phyloP scores from a whole-genome alignment of 768 basidiomycete genomes.

The Russula dissimulans region DNA sequence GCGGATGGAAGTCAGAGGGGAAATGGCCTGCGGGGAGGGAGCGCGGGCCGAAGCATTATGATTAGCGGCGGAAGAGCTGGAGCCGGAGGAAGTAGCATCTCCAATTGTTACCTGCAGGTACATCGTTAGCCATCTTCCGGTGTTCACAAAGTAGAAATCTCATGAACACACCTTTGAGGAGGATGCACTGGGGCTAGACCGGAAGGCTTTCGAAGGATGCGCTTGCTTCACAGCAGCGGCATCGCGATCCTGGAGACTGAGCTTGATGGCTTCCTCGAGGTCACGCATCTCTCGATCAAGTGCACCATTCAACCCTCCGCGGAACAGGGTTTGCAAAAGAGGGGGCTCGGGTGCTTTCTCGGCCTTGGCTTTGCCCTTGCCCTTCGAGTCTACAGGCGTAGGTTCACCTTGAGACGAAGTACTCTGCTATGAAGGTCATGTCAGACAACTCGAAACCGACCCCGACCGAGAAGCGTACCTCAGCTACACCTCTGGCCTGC shows the following conservation, averaged over 20 bases:
- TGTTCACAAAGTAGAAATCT: background rate
- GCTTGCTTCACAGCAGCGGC: background rate
- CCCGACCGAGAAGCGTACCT: background rate
- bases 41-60: background rate
- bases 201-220: background rate
- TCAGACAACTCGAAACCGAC: background rate
- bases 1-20: slow-evolving; percentile 8
- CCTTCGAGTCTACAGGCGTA: background rate
- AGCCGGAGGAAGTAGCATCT: background rate
- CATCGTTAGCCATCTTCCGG: background rate
- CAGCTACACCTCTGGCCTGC: background rate
- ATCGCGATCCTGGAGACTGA: slow-evolving; percentile 11
- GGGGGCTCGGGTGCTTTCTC: background rate
- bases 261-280: slow-evolving; percentile 1
- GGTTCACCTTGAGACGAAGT: background rate
- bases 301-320: background rate
- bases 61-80: background rate
- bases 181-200: background rate
- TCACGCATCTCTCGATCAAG: slow-evolving; percentile 5
- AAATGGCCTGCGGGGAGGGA: background rate
- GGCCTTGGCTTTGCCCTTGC: background rate
- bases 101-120: background rate
- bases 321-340: background rate
- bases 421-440: background rate
- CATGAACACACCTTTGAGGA: background rate